Conservation (phyloP, 768 basidiomycete species). For the Xanthoconium stramineum region DNA sequence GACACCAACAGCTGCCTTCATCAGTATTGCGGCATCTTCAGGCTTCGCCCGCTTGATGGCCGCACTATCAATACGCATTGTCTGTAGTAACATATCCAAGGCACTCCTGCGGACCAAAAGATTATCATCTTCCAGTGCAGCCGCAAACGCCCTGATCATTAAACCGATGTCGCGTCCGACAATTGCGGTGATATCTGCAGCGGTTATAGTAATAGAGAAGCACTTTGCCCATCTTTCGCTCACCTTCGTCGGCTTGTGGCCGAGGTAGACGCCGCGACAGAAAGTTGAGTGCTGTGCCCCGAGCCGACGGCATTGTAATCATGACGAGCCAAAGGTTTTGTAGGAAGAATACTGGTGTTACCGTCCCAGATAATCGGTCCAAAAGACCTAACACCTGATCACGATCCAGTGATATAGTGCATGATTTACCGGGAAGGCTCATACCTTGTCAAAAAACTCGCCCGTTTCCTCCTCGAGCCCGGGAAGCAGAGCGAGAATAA, state of each 20-base stretch:
- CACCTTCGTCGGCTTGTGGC: conserved; percentile 69
- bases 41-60: conserved; percentile 65
- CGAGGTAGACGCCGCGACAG: conserved; percentile 77
- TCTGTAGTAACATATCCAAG: conserved; percentile 79
- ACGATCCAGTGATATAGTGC: conserved; percentile 10
- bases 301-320: conserved; percentile 81
- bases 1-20: conserved; percentile 83
- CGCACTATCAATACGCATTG: conserved; percentile 68
- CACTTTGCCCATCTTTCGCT: not conserved
- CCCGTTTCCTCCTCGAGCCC: conserved; percentile 97
- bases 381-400: conserved; percentile 73
- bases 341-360: conserved; percentile 87
- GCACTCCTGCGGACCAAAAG: conserved; percentile 83
- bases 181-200: conserved; percentile 59
- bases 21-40: conserved; percentile 77
- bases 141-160: conserved; percentile 90
- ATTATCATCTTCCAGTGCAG: conserved; percentile 91
- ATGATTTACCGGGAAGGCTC: not conserved
- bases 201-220: conserved; percentile 4
- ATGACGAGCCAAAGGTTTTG: conserved; percentile 95
- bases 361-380: conserved; percentile 77
- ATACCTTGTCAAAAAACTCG: conserved; percentile 91
- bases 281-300: conserved; percentile 86
- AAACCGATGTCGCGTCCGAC: conserved; percentile 87
- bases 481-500: conserved; percentile 89